A percentile compares a stretch with the other conserved stretches of the same genome.
phyloP scores from a whole-genome alignment of 306 rosid species.

The Glycine soja region DNA sequence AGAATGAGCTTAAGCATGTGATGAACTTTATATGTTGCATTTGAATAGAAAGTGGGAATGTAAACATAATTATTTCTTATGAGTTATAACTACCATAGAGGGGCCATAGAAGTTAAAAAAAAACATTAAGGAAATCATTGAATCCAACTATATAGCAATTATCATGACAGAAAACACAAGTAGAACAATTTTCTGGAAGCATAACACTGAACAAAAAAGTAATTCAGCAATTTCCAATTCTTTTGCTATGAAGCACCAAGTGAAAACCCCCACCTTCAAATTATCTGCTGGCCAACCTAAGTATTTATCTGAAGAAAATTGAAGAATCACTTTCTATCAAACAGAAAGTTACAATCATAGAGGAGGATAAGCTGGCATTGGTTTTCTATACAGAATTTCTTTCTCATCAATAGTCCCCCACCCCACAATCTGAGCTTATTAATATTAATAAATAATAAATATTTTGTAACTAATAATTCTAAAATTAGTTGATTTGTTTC shows the following conservation, averaged over 20 bases:
- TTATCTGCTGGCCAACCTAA: too few species aligned
- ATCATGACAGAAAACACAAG: constrained; percentile 5
- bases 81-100: constrained; percentile 4
- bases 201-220: constrained; percentile 8
- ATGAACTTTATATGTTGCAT: constrained; percentile 26
- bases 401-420: too few species aligned
- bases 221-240: constrained; percentile 9
- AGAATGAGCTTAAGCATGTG: constrained; percentile 27
- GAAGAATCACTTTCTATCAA: too few species aligned
- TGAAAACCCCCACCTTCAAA: background rate
- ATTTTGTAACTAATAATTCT: too few species aligned
- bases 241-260: constrained; percentile 3
- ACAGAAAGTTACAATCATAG: too few species aligned
- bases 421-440: too few species aligned
- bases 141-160: constrained; percentile 17
- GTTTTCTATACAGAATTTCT: too few species aligned
- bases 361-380: too few species aligned
- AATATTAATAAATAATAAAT: too few species aligned
- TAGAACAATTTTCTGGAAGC: background rate
- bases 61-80: constrained; percentile 27
- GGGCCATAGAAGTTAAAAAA: constrained; percentile 5
- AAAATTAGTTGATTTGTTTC: too few species aligned
- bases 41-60: constrained; percentile 23
- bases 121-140: constrained; percentile 27
- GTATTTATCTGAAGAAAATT: too few species aligned